Conservation (phyloP, 2,329 filamentous ascomycete genomes). For the Ophiocordyceps camponoti-saundersi region DNA sequence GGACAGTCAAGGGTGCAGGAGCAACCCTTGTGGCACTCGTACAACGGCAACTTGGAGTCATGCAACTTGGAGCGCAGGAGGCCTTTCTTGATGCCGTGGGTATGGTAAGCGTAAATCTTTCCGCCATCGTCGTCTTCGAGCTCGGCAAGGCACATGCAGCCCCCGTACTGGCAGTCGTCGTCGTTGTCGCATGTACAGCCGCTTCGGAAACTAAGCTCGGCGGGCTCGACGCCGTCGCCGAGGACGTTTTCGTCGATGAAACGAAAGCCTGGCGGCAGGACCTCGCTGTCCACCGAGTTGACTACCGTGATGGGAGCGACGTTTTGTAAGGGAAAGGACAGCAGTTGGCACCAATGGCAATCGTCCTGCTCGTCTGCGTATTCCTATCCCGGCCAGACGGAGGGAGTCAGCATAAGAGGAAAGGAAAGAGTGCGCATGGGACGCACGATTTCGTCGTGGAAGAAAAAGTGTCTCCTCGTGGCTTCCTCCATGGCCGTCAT, state of each 20-base stretch:
- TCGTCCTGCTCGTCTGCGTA: constrained; percentile 18
- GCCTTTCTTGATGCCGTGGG: constrained; percentile 31
- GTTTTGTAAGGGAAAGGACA: constrained; percentile 30
- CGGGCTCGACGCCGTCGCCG: constrained; percentile 38
- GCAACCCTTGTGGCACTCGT: constrained; percentile 65
- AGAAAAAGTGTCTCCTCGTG: constrained; percentile 30
- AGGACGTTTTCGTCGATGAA: constrained; percentile 51
- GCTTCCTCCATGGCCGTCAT: constrained; percentile 24
- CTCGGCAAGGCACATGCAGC: constrained; percentile 54
- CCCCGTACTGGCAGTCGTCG: constrained; percentile 48
- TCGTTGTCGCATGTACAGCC: constrained; percentile 51
- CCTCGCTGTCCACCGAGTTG: constrained; percentile 41
- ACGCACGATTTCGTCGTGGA: constrained; percentile 23
- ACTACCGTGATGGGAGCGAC: constrained; percentile 41
- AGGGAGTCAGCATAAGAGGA: neutral
- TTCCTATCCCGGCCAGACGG: constrained; percentile 9
- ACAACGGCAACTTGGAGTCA: constrained; percentile 44
- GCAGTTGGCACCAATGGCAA: constrained; percentile 48
- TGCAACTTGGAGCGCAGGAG: constrained; percentile 34
- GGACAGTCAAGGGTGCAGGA: constrained; percentile 47
- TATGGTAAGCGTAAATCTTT: constrained; percentile 46
- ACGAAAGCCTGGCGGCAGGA: constrained; percentile 44
- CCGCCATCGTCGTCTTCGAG: constrained; percentile 30
- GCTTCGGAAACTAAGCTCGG: constrained; percentile 42
- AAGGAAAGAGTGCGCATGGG: neutral